phyloP scores from a whole-genome alignment of 2,329 filamentous ascomycete genomes.

The Rhynchosporium agropyri region DNA sequence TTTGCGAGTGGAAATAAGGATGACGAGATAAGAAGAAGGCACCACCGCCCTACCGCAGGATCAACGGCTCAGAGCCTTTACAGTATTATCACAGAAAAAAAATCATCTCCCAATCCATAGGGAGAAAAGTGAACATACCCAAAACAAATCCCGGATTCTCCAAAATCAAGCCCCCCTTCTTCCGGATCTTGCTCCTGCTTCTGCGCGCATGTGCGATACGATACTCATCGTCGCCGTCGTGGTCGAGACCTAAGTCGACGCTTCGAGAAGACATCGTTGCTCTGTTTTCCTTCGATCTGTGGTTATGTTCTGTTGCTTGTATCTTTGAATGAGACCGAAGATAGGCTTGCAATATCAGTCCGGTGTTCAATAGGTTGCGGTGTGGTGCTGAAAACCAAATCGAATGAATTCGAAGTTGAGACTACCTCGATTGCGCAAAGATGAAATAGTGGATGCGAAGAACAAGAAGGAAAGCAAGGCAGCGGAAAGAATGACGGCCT shows the following conservation, averaged over 20 bases:
- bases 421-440: neutral
- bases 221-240: no score
- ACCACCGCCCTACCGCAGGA: no score
- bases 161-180: neutral
- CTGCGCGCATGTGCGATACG: neutral
- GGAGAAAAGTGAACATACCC: neutral
- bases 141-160: conserved; percentile 2
- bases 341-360: neutral
- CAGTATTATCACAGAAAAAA: neutral
- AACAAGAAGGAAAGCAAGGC: neutral
- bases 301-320: neutral
- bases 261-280: neutral
- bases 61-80: no score
- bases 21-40: neutral
- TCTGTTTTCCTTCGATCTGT: neutral
- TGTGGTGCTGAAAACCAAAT: neutral
- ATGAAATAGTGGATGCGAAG: neutral
- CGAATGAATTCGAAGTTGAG: neutral
- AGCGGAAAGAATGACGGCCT: neutral
- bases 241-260: neutral
- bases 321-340: neutral
- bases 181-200: neutral
- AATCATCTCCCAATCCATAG: neutral
- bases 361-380: neutral
- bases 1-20: neutral